Evolutionary conservation across 164 flowering plant genomes (phyloP), one percentile per base, ranked within the genome.

Genomic region (Tinospora cordifolia): DNA sequence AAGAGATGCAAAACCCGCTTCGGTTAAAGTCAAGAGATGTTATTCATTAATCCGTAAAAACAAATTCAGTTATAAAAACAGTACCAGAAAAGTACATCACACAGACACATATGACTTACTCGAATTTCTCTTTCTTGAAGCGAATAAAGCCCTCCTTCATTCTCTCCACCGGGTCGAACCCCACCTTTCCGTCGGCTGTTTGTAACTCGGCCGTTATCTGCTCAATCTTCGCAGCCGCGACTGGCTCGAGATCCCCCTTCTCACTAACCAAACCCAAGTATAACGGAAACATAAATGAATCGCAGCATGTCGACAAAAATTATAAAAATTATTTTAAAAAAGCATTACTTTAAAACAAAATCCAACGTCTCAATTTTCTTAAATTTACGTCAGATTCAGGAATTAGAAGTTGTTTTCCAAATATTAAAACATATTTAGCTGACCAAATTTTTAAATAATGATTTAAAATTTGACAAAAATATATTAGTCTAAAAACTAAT

Each of bases 101-200:
- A 34, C 66, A 26, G 5, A n/a, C 64, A 34, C 66, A 26, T 6
- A n/a, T 39, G 47, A 19, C 87, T 80, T 65, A 93, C 99, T 82
- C 88, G 44, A 79, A 95, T 83, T 86, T 90, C 82, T 92, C 92
- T 41, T 38, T 84, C 82, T 92, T 95, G 83, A 90, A 95, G 38
- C 74, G 27, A 51, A 83, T 75, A 79, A 90, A 92, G 6, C 99
- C 99, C 1, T 63, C 67, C 68, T 84, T 86, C 39, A 92, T 54
- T 76, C 85, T 86, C 75, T 88, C 90, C 8, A 83, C 78, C 0
- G 93, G 78, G 62, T 81, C 72, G 25, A 78, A 81, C 6, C 75
- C 39, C 1, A 72, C 46, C 47, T 77, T 75, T 41, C 69, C 72
- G 26, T 77, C 79, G 6, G 75, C 68, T 4, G 79, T 65, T 30